These are phyloP conservation scores for Aschersonia sp. DNA, from an alignment of 2,329 filamentous ascomycete species.

Conservation along the genomic window DNA sequence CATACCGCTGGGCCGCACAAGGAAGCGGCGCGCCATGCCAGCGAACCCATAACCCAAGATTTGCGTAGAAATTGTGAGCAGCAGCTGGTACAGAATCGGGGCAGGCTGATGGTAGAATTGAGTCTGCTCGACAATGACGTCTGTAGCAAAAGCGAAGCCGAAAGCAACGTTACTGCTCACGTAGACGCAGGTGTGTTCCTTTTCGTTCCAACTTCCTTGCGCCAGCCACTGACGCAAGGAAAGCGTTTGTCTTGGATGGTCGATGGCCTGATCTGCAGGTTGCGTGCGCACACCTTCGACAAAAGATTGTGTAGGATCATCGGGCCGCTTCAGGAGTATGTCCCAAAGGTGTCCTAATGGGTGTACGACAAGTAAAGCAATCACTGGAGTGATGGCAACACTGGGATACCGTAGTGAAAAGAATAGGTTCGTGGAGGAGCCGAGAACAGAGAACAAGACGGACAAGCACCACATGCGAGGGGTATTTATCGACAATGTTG, in stretches of 20 bases:
- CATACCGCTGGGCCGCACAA: constrained; percentile 78
- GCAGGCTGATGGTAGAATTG: constrained; percentile 78
- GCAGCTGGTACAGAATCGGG: constrained; percentile 61
- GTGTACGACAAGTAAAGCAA: constrained; percentile 72
- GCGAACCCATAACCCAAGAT: constrained; percentile 80
- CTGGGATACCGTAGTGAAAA: constrained; percentile 85
- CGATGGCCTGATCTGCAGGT: constrained; percentile 8
- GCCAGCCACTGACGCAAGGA: constrained; percentile 58
- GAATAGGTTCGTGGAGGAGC: constrained; percentile 75
- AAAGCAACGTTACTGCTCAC: constrained; percentile 85
- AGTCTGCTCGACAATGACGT: constrained; percentile 82
- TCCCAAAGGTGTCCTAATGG: constrained; percentile 76
- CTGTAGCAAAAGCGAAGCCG: constrained; percentile 78
- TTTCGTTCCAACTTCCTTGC: constrained; percentile 75
- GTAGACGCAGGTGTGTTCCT: constrained; percentile 79
- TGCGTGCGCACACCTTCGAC: constrained; percentile 29
- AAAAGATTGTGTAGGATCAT: constrained; percentile 34
- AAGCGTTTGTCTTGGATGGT: constrained; percentile 9
- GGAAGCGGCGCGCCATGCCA: constrained; percentile 64
- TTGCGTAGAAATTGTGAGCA: constrained; percentile 75
- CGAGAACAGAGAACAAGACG: constrained; percentile 65
- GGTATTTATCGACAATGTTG: constrained; percentile 68
- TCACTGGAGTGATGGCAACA: constrained; percentile 78
- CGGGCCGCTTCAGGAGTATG: constrained; percentile 48
- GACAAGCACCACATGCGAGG: constrained; percentile 78